These are phyloP conservation scores for Asterionellopsis glacialis DNA, from an alignment of 108 stramenopile genomes.

Conservation along the genomic window DNA sequence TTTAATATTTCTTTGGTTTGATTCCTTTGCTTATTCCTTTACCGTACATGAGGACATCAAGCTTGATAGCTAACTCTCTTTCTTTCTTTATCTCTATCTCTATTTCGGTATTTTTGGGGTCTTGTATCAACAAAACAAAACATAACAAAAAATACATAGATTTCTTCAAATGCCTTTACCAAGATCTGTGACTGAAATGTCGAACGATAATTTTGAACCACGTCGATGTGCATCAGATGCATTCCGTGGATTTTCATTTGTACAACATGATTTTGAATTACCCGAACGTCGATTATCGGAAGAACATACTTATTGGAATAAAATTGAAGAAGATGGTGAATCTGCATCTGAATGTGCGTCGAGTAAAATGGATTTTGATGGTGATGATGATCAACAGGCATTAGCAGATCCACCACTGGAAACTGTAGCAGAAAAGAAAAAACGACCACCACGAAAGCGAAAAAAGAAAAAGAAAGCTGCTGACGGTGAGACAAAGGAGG, in stretches of 20 bases:
- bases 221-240: constrained; percentile 54
- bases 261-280: constrained; percentile 69
- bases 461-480: constrained; percentile 61
- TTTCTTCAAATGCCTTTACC: constrained; percentile 80
- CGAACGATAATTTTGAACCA: constrained; percentile 36
- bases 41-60: too few species aligned
- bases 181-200: constrained; percentile 75
- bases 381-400: constrained; percentile 6
- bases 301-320: constrained; percentile 78
- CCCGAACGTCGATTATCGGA: constrained; percentile 55
- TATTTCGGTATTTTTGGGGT: too few species aligned
- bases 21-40: too few species aligned
- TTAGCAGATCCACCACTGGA: constrained; percentile 6
- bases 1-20: too few species aligned
- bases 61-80: neutral
- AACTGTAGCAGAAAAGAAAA: constrained; percentile 52
- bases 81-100: neutral
- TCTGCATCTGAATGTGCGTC: constrained; percentile 79
- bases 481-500: neutral
- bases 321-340: constrained; percentile 68
- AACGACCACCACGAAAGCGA: constrained; percentile 69
- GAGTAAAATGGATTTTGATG: constrained; percentile 38
- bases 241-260: constrained; percentile 88
- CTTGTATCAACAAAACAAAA: too few species aligned
- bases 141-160: too few species aligned